Conservation (phyloP, 2,329 filamentous ascomycete genomes). For the Diaporthe vaccinii region DNA sequence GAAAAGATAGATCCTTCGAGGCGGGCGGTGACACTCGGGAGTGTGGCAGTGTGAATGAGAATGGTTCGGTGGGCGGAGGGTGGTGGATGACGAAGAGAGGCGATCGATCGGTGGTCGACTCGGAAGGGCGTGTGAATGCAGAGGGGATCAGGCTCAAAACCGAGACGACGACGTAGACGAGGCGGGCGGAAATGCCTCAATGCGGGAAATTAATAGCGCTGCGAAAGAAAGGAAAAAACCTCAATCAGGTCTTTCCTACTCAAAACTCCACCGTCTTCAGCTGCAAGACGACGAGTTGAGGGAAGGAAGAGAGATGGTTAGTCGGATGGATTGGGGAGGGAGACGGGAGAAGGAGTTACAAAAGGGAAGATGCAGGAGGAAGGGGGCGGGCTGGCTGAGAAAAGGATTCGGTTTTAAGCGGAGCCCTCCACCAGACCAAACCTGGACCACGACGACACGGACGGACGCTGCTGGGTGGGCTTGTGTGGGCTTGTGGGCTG, state of each 20-base stretch:
- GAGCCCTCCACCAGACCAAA: constrained; percentile 24
- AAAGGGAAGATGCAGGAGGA: constrained; percentile 40
- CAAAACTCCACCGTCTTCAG: constrained; percentile 31
- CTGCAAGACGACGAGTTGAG: constrained; percentile 37
- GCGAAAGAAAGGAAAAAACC: neutral
- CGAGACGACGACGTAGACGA: neutral
- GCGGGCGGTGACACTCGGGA: neutral
- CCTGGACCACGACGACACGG: constrained; percentile 22
- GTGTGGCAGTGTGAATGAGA: neutral
- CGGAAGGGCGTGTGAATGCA: constrained; percentile 8
- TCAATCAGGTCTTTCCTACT: constrained; percentile 33
- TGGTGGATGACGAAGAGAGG: constrained; percentile 32
- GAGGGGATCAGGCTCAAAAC: neutral
- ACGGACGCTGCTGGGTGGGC: constrained; percentile 7
- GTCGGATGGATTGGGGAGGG: constrained; percentile 33
- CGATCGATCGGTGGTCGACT: constrained; percentile 29
- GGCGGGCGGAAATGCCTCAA: constrained; percentile 23
- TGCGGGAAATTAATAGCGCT: constrained; percentile 14
- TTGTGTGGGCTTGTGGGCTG: constrained; percentile 17
- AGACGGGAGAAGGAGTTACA: constrained; percentile 42
- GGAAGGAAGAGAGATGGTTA: constrained; percentile 30
- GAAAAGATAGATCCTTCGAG: neutral
- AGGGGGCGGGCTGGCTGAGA: constrained; percentile 42
- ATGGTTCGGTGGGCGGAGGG: constrained; percentile 7
- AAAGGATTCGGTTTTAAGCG: constrained; percentile 40